Percentiles rank a stretch among this genome's conserved stretches.
These are phyloP conservation scores for Scutellaria minor DNA, from an alignment of 257 asterid species.

Conservation along the genomic window DNA sequence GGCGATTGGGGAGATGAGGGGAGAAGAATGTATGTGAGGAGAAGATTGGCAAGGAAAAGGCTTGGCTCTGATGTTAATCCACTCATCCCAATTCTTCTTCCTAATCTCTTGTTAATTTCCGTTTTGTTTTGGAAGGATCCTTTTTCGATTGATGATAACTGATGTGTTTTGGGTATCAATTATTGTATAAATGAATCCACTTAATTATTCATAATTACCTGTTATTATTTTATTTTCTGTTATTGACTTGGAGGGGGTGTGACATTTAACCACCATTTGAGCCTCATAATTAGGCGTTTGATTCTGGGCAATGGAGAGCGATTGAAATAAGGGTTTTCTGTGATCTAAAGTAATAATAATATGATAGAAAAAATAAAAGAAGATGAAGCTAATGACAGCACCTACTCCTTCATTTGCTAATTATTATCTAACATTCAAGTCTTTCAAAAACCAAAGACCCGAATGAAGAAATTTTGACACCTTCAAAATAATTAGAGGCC, in stretches of 20 bases:
- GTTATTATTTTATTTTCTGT: not conserved
- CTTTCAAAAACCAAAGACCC: no score
- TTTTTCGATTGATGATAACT: conserved; percentile 37
- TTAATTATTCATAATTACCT: not conserved
- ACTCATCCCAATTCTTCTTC: conserved; percentile 59
- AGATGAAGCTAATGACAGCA: not conserved
- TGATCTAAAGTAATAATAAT: not conserved
- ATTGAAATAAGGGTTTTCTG: not conserved
- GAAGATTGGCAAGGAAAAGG: conserved; percentile 55
- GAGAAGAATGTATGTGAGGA: conserved; percentile 55
- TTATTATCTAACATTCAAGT: no score
- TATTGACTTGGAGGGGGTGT: not conserved
- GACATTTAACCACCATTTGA: conserved; percentile 35
- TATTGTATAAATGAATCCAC: not conserved
- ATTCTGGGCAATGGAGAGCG: conserved; percentile 9
- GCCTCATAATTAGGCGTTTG: conserved; percentile 29
- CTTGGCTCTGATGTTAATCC: conserved; percentile 57
- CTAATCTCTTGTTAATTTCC: conserved; percentile 60
- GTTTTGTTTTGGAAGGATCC: conserved; percentile 68
- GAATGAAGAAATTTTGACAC: no score
- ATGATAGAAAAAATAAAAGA: not conserved
- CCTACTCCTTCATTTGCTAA: no score
- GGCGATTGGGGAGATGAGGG: conserved; percentile 75
- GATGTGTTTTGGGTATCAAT: not conserved
- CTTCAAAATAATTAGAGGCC: no score